A percentile compares a stretch with the other conserved stretches of the same genome.
Conservation (phyloP, 805 yeast species). For the Peterozyma xylosa region DNA sequence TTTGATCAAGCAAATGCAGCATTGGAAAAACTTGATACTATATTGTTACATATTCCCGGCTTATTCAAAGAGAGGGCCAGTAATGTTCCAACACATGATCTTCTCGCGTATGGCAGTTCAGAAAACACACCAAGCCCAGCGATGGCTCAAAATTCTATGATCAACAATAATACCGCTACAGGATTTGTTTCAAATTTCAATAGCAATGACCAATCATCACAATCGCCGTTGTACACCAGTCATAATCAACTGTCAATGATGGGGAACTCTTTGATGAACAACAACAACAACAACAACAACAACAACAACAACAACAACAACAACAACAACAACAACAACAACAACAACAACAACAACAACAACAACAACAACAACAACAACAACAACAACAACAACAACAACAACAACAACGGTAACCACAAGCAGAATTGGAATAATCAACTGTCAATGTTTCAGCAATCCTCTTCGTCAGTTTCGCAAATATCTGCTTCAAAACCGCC, state of each 20-base stretch:
- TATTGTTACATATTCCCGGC: slow-evolving; percentile 72
- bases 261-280: neutral
- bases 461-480: neutral
- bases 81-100: slow-evolving; percentile 7
- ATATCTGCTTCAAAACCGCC: slow-evolving; percentile 13
- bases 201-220: no score
- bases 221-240: slow-evolving; percentile 9
- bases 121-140: slow-evolving; percentile 15
- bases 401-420: slow-evolving; percentile 1
- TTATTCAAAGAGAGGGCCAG: slow-evolving; percentile 27
- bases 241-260: slow-evolving; percentile 1
- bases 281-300: neutral
- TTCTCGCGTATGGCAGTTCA: slow-evolving; percentile 3
- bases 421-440: neutral
- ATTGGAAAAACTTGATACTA: slow-evolving; percentile 59
- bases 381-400: neutral
- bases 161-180: neutral
- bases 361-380: neutral
- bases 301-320: neutral
- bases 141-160: neutral
- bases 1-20: slow-evolving; percentile 79
- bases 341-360: neutral
- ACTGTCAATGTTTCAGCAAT: slow-evolving; percentile 3
- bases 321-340: slow-evolving; percentile 1
- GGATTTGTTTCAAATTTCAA: slow-evolving; percentile 1